A percentile compares a stretch with the other conserved stretches of the same genome.
Evolutionary conservation across 768 basidiomycete species (phyloP).

Genomic region (Gymnopilus dilepis): DNA sequence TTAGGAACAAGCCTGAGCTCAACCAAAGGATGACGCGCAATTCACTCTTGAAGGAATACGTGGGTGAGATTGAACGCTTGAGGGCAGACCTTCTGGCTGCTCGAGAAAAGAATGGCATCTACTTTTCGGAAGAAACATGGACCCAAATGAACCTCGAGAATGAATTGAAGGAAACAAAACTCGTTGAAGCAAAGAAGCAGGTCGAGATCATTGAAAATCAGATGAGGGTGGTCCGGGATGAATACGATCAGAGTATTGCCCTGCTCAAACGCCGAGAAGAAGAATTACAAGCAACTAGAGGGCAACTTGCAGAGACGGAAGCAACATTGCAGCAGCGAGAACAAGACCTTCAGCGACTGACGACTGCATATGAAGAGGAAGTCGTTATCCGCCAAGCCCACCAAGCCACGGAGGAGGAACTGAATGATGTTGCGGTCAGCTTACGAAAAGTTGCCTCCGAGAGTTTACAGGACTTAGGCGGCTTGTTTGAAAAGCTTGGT

Average conservation of each 20-base stretch:
- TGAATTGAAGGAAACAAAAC: constrained; percentile 75
- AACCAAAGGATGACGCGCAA: constrained; percentile 95
- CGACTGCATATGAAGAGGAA: constrained; percentile 77
- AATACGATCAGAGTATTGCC: constrained; percentile 90
- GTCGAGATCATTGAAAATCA: constrained; percentile 86
- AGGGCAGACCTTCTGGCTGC: constrained; percentile 91
- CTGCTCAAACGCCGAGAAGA: constrained; percentile 75
- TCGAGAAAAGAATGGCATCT: constrained; percentile 95
- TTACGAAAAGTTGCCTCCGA: constrained; percentile 72
- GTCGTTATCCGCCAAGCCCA: constrained; percentile 76
- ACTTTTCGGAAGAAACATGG: constrained; percentile 92
- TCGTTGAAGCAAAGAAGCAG: constrained; percentile 83
- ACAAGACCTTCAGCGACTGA: constrained; percentile 61
- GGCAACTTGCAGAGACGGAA: constrained; percentile 57
- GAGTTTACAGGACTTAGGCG: constrained; percentile 69
- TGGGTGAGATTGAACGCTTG: constrained; percentile 90
- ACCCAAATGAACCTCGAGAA: constrained; percentile 79
- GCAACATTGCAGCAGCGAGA: constrained; percentile 57
- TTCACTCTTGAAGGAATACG: constrained; percentile 90
- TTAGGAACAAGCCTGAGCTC: constrained; percentile 92
- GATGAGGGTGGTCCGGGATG: constrained; percentile 78
- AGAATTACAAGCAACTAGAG: constrained; percentile 70
- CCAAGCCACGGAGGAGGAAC: constrained; percentile 68
- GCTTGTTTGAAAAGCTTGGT: constrained; percentile 88
- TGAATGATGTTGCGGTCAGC: constrained; percentile 75